Percentiles rank a stretch among this genome's conserved stretches.
Evolutionary conservation across 768 basidiomycete species (phyloP).

Genomic region (Coprinopsis marcescibilis): DNA sequence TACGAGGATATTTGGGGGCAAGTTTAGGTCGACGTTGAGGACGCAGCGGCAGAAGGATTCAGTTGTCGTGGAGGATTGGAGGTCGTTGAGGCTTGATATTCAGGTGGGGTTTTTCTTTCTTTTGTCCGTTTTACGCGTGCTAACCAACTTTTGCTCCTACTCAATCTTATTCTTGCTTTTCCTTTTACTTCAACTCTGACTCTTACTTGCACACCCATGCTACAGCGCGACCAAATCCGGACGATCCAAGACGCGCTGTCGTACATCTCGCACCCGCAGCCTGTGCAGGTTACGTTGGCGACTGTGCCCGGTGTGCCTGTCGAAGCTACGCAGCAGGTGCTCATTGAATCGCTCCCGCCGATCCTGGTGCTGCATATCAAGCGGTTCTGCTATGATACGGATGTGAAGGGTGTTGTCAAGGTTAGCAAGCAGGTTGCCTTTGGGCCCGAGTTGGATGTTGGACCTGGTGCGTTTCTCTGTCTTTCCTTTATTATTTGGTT

Average conservation of each 20-base stretch:
- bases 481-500: conserved; percentile 3
- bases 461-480: conserved; percentile 16
- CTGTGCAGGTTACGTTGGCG: conserved; percentile 66
- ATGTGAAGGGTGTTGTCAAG: conserved; percentile 76
- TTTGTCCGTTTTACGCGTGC: too few species aligned
- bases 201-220: conserved; percentile 4
- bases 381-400: conserved; percentile 81
- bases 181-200: background rate
- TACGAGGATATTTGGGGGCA: conserved; percentile 89
- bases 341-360: conserved; percentile 79
- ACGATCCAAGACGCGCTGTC: conserved; percentile 81
- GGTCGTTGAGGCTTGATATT: conserved; percentile 84
- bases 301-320: conserved; percentile 51
- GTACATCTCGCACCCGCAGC: conserved; percentile 72
- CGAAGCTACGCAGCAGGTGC: conserved; percentile 58
- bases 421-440: conserved; percentile 78
- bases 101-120: conserved; percentile 44
- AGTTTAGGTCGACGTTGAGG: conserved; percentile 78
- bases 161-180: background rate
- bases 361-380: conserved; percentile 88
- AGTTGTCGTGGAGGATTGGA: conserved; percentile 87
- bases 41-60: conserved; percentile 83
- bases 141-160: too few species aligned
- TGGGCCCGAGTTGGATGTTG: conserved; percentile 72
- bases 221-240: conserved; percentile 63